Evolutionary conservation across 768 basidiomycete species (phyloP).

Genomic region (Termitomyces sp.): DNA sequence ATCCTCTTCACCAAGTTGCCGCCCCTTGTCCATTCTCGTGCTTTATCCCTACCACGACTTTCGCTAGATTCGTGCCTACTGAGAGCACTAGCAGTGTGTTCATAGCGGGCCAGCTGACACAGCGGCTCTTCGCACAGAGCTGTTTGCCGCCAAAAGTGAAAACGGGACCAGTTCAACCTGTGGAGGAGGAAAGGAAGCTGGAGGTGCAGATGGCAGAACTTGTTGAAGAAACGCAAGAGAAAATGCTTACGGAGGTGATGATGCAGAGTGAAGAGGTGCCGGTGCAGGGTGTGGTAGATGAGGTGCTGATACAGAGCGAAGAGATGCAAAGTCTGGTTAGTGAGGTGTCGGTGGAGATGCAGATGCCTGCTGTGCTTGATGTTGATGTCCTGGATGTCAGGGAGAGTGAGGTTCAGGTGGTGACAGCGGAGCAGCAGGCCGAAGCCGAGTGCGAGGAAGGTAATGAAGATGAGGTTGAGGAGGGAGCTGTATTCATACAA

Average conservation of each 20-base stretch:
- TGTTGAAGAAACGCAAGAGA: not conserved
- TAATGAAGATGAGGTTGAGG: not conserved
- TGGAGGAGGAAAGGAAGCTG: not conserved
- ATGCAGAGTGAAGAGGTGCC: not conserved
- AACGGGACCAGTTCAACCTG: not conserved
- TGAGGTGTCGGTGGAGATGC: not conserved
- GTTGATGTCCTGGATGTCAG: not conserved
- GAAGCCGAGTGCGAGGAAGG: not conserved
- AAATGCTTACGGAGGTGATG: not conserved
- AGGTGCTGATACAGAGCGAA: not conserved
- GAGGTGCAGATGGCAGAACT: not conserved
- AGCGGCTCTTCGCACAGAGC: constrained; percentile 12
- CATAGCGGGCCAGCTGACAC: constrained; percentile 8
- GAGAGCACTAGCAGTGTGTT: not conserved
- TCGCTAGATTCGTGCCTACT: not conserved
- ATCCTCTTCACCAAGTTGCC: not conserved
- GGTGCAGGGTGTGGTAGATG: not conserved
- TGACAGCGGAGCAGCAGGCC: not conserved
- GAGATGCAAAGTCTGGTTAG: not conserved
- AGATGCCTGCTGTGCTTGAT: not conserved
- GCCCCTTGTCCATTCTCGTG: not conserved
- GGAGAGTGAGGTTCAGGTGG: not conserved
- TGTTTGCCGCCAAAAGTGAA: constrained; percentile 6
- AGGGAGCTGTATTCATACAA: not conserved
- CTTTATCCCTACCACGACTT: not conserved